Conservation (phyloP, 2,329 filamentous ascomycete species). For the Diplocarpon rosae region DNA sequence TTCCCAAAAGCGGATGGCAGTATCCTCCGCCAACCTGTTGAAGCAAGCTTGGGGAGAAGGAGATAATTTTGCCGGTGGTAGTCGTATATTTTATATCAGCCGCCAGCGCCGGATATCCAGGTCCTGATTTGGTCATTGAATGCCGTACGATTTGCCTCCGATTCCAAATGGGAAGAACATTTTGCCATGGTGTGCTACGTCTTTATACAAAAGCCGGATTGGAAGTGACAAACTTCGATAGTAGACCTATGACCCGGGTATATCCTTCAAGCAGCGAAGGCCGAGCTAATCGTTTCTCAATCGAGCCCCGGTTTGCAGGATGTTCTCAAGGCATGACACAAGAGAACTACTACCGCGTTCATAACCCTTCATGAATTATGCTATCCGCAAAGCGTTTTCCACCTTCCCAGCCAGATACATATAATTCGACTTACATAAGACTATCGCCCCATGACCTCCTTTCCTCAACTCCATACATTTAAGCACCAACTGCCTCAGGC, state of each 20-base stretch:
- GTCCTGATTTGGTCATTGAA: constrained; percentile 44
- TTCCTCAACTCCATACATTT: not conserved
- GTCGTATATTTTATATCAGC: constrained; percentile 51
- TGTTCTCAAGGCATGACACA: not conserved
- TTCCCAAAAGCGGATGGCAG: constrained; percentile 54
- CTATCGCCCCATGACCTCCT: not conserved
- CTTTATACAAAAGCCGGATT: constrained; percentile 49
- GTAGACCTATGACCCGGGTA: not conserved
- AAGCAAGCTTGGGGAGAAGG: constrained; percentile 80
- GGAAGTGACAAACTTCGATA: constrained; percentile 19
- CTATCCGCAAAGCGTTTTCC: not conserved
- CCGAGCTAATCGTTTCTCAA: not conserved
- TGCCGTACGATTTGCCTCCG: constrained; percentile 76
- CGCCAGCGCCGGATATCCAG: constrained; percentile 19
- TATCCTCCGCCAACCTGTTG: constrained; percentile 86
- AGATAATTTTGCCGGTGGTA: constrained; percentile 41
- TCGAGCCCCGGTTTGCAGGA: not conserved
- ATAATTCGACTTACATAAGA: not conserved
- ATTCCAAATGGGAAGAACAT: constrained; percentile 52
- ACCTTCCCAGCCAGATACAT: not conserved
- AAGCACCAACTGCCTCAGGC: constrained; percentile 42
- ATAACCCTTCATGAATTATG: not conserved
- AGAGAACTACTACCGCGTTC: not conserved
- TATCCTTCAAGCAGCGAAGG: not conserved
- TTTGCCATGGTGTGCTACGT: constrained; percentile 66